Evolutionary conservation across 2,329 filamentous ascomycete genomes (phyloP).

Genomic region (Boeremia exigua): DNA sequence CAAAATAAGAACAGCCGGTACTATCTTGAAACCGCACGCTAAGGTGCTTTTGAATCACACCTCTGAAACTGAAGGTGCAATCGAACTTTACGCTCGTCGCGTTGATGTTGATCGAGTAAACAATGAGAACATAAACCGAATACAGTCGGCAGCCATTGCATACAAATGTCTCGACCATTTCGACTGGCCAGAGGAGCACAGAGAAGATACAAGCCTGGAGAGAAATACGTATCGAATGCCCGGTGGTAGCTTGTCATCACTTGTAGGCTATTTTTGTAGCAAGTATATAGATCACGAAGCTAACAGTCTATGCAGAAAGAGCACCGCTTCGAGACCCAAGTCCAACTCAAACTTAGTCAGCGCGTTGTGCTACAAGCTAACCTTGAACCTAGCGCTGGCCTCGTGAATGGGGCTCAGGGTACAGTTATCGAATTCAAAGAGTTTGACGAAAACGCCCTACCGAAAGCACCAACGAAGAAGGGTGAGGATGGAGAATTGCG

Average conservation of each 20-base stretch:
- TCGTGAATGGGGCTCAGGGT: constrained; percentile 48
- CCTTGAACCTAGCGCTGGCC: constrained; percentile 43
- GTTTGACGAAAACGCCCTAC: constrained; percentile 38
- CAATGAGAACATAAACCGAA: constrained; percentile 39
- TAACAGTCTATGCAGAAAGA: constrained; percentile 36
- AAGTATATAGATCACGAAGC: background rate
- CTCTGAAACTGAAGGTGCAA: constrained; percentile 51
- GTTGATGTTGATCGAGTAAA: constrained; percentile 44
- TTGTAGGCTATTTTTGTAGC: constrained; percentile 4
- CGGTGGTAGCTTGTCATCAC: constrained; percentile 28
- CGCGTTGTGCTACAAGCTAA: constrained; percentile 61
- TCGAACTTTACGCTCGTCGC: constrained; percentile 55
- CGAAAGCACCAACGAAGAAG: constrained; percentile 23
- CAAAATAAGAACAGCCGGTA: constrained; percentile 55
- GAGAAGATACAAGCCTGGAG: constrained; percentile 21
- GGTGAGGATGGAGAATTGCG: constrained; percentile 1
- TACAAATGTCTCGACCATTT: constrained; percentile 53
- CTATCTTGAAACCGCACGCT: constrained; percentile 49
- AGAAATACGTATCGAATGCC: constrained; percentile 14
- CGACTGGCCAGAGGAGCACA: constrained; percentile 42
- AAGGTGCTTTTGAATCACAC: constrained; percentile 48
- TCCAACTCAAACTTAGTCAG: constrained; percentile 59
- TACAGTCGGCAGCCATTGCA: constrained; percentile 28
- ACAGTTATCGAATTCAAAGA: constrained; percentile 46
- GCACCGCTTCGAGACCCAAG: constrained; percentile 54